Conservation (phyloP, 192 early-diverging fungal genomes). For the Coemansia sp. region DNA sequence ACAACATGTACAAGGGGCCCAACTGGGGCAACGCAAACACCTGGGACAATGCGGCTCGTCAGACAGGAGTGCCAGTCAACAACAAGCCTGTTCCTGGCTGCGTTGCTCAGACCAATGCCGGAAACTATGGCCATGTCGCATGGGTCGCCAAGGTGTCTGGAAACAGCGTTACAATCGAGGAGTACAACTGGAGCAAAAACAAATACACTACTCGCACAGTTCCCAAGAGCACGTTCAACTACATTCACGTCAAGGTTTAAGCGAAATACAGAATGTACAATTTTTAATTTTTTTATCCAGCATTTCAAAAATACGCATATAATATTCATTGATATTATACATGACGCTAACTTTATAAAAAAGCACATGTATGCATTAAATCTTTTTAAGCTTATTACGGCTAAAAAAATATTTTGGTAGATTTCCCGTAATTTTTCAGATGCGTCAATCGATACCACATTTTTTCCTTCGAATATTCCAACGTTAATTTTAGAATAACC, state of each 20-base stretch:
- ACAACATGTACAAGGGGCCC: constrained; percentile 45
- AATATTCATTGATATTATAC: too few relatives aligned
- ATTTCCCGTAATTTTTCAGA: too few relatives aligned
- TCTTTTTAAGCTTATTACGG: too few relatives aligned
- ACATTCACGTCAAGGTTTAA: constrained; percentile 30
- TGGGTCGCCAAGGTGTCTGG: constrained; percentile 31
- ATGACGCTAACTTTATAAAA: too few relatives aligned
- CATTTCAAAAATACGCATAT: too few relatives aligned
- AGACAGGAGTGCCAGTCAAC: constrained; percentile 22
- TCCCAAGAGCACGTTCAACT: constrained; percentile 29
- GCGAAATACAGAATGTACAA: too few relatives aligned
- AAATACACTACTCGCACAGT: constrained; percentile 25
- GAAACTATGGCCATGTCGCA: constrained; percentile 26
- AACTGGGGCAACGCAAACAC: constrained; percentile 44
- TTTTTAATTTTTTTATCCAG: too few relatives aligned
- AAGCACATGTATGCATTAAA: too few relatives aligned
- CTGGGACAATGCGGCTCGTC: constrained; percentile 37
- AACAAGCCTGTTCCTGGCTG: constrained; percentile 17
- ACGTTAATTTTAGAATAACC: too few relatives aligned
- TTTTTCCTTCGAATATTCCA: too few relatives aligned
- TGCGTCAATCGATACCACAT: too few relatives aligned
- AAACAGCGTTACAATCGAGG: constrained; percentile 33
- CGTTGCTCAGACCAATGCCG: constrained; percentile 30
- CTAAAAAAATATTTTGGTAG: too few relatives aligned
- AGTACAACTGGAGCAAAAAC: constrained; percentile 32